Evolutionary conservation across 441 rosid genomes (phyloP).

Genomic region (Adansonia grandidieri): DNA sequence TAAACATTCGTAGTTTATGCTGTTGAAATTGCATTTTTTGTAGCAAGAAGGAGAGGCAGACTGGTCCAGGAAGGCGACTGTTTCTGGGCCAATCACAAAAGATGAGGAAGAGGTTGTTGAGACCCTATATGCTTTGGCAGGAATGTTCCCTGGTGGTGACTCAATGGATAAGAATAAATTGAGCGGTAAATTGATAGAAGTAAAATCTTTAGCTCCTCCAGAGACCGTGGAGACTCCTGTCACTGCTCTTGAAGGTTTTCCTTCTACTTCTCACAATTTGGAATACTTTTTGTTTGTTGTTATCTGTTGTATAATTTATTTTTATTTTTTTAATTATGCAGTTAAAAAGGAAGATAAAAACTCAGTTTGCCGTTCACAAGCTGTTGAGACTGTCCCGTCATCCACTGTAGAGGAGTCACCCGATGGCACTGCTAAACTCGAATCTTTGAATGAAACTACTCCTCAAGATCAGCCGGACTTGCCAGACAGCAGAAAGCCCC

Average conservation of each 20-base stretch:
- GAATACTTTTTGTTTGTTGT: conserved; percentile 5
- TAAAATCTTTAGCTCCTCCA: conserved; percentile 32
- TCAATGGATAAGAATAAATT: conserved; percentile 31
- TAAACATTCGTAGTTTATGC: conserved; percentile 29
- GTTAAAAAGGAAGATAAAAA: conserved; percentile 41
- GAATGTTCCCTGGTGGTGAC: conserved; percentile 55
- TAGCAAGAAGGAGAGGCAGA: conserved; percentile 51
- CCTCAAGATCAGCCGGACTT: conserved; percentile 27
- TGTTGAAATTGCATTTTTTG: conserved; percentile 30
- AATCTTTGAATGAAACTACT: conserved; percentile 32
- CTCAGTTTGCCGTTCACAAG: conserved; percentile 29
- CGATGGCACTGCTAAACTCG: conserved; percentile 31
- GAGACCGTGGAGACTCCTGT: conserved; percentile 39
- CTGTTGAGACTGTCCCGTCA: conserved; percentile 32
- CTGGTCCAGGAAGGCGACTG: conserved; percentile 40
- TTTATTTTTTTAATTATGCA: conserved; percentile 22
- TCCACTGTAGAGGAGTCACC: conserved; percentile 28
- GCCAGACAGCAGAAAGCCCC: conserved; percentile 8
- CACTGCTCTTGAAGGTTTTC: conserved; percentile 36
- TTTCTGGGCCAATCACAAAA: conserved; percentile 70
- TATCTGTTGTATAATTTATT: conserved; percentile 14
- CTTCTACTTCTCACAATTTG: background rate
- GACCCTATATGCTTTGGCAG: conserved; percentile 80
- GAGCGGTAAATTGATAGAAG: conserved; percentile 42
- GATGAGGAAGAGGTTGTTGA: conserved; percentile 96